phyloP scores from a whole-genome alignment of 2,329 filamentous ascomycete genomes.

The Nigrograna mackinnonii region DNA sequence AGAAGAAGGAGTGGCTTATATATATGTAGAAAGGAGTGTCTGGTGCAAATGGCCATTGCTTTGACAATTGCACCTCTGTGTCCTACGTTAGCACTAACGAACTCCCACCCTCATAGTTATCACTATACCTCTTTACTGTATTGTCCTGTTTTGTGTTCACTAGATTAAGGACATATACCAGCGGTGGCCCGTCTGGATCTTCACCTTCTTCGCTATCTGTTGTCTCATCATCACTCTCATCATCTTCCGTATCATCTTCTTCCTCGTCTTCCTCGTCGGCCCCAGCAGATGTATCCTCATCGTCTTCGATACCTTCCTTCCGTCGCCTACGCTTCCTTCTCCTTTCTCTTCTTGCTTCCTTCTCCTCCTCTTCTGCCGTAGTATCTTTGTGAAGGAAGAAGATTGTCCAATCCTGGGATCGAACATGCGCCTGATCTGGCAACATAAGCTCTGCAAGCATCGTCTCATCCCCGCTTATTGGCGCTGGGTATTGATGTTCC shows the following conservation, averaged over 20 bases:
- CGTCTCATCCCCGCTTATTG: slow-evolving; percentile 95
- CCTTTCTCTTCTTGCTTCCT: slow-evolving; percentile 60
- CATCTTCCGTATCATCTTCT: slow-evolving; percentile 43
- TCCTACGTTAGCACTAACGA: slow-evolving; percentile 13
- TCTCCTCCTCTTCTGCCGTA: slow-evolving; percentile 75
- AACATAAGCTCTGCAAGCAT: slow-evolving; percentile 99
- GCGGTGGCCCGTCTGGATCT: slow-evolving; percentile 77
- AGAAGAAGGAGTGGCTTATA: slow-evolving; percentile 95
- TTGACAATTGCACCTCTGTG: slow-evolving; percentile 88
- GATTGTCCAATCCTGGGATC: slow-evolving; percentile 98
- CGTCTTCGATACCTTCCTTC: slow-evolving; percentile 45
- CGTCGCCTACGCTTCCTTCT: slow-evolving; percentile 53
- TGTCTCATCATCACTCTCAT: slow-evolving; percentile 54
- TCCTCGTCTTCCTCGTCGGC: slow-evolving; percentile 35
- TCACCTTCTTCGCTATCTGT: slow-evolving; percentile 58
- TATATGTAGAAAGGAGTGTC: slow-evolving; percentile 96
- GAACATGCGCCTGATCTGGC: slow-evolving; percentile 92
- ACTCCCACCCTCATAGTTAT: background rate
- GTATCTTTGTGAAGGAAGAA: slow-evolving; percentile 98
- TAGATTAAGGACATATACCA: slow-evolving; percentile 96
- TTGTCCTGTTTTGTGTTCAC: slow-evolving; percentile 99
- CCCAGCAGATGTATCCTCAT: slow-evolving; percentile 32
- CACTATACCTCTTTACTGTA: slow-evolving; percentile 69
- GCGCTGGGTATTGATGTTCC: slow-evolving; percentile 95
- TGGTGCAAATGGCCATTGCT: slow-evolving; percentile 97